Evolutionary conservation across 345 rosid genomes (phyloP), one percentile per base, ranked within the genome.

Genomic region (Gossypioides kirkii): DNA sequence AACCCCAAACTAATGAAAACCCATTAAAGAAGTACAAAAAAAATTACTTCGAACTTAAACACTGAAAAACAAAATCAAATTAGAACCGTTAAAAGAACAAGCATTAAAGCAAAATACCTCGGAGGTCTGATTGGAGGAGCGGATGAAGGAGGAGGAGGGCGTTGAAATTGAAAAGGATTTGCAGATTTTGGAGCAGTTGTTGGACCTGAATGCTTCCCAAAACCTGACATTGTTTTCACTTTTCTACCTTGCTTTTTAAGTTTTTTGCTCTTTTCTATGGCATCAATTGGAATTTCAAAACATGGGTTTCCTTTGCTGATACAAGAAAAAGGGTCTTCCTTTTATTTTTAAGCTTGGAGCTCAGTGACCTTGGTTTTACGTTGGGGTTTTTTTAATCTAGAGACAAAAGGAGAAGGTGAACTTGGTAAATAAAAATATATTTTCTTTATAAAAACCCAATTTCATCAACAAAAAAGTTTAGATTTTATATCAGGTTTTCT

Each of bases 181-280:
- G 73, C 23, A 8, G 78, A 53, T 22, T 64, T 60, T 14, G 78
- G 43, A 3, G 76, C 73, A 41, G 17, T 76, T 1, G 78, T 18
- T 6, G 94, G 94, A 8, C 90, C 91, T 7, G 88, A 80, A 0
- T 75, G 32, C 75, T 59, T 84, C 59, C 88, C 84, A 66, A 89
- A 89, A 22, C 87, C 86, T 10, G 77, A 26, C 90, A 82, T 84
- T 70, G 36, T 43, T 61, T 61, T 56, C 55, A 69, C 53, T 64
- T 67, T 63, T 25, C 36, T 66, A 23, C 32, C 53, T 2, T 1
- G 7, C 6, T 20, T 1, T 3, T 25, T 10, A 8, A 2, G n/a
- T 38, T 38, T 16, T 42, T 42, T 64, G 52, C 2, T 20, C 28
- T 23, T 10, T 47, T 23, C 23, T 3, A 67, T 25, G 22, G 55